These are phyloP conservation scores for Tulasnella sp. DNA, from an alignment of 768 basidiomycete genomes.

Conservation along the genomic window DNA sequence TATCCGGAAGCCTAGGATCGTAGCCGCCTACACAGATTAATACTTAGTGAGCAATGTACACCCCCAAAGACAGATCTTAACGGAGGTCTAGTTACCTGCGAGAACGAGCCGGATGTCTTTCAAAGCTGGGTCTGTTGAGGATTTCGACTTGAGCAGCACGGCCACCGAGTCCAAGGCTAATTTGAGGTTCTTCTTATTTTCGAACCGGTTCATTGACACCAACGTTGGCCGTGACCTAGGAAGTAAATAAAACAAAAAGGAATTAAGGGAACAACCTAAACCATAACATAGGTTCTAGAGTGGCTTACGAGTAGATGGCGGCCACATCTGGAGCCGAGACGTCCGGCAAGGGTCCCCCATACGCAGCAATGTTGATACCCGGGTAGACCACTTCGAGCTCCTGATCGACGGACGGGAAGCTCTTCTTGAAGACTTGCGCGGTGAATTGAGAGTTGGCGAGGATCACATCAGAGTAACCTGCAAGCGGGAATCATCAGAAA, in stretches of 20 bases:
- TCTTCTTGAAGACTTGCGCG: constrained; percentile 60
- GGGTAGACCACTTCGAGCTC: constrained; percentile 84
- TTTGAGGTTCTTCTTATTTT: constrained; percentile 83
- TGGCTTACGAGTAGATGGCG: constrained; percentile 20
- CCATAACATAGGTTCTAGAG: background rate
- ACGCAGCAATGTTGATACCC: constrained; percentile 75
- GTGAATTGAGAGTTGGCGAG: constrained; percentile 91
- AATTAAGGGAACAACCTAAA: no score
- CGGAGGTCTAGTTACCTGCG: no score
- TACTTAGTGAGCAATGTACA: background rate
- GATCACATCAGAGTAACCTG: constrained; percentile 82
- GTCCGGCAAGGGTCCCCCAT: constrained; percentile 38
- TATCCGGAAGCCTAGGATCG: constrained; percentile 79
- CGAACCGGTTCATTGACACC: constrained; percentile 87
- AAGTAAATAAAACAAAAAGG: no score
- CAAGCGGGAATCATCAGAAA: background rate
- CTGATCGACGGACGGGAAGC: constrained; percentile 57
- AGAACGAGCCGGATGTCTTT: constrained; percentile 56
- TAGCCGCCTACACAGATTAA: constrained; percentile 56
- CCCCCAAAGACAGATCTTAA: background rate
- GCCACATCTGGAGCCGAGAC: constrained; percentile 40
- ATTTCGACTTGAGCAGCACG: constrained; percentile 32
- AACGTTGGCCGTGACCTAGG: constrained; percentile 64
- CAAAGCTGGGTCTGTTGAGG: constrained; percentile 18
- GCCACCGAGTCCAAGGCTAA: constrained; percentile 77